Evolutionary conservation across 83 land plant species (phyloP).

Genomic region (Thuja plicata): DNA sequence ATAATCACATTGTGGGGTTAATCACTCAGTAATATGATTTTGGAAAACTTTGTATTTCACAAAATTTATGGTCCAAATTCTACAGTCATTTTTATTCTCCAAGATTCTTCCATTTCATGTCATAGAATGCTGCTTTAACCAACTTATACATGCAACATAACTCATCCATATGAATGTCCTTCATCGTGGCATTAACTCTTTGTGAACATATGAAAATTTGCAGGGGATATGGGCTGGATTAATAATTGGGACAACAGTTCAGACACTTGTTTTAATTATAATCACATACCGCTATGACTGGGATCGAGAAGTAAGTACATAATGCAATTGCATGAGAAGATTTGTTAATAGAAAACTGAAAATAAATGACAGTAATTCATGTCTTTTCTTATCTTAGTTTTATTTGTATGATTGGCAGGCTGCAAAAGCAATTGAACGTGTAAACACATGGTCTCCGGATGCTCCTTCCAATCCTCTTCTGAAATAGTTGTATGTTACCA

Average conservation of each 20-base stretch:
- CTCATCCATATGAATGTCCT: not conserved
- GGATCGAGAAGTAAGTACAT: conserved; percentile 37
- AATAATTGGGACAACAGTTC: conserved; percentile 48
- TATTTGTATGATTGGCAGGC: not conserved
- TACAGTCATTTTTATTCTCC: not conserved
- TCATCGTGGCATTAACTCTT: not conserved
- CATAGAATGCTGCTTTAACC: not conserved
- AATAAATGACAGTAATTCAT: not conserved
- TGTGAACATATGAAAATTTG: not conserved
- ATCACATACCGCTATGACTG: conserved; percentile 33
- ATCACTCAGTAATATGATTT: not conserved
- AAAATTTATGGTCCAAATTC: not conserved
- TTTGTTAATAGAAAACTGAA: not conserved
- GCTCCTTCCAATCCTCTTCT: not conserved
- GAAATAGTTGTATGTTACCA: not conserved
- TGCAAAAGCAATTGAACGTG: not conserved
- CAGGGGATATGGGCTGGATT: conserved; percentile 62
- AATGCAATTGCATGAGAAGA: not conserved
- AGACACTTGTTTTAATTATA: conserved; percentile 31
- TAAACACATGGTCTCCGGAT: not conserved
- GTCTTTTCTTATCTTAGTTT: not conserved
- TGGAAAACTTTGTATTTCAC: not conserved
- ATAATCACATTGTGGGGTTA: not conserved
- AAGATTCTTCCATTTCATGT: not conserved
- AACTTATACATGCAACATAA: not conserved